Base-by-base conservation (phyloP, 768 basidiomycete genomes). In the Holtermannia corniformis region DNA sequence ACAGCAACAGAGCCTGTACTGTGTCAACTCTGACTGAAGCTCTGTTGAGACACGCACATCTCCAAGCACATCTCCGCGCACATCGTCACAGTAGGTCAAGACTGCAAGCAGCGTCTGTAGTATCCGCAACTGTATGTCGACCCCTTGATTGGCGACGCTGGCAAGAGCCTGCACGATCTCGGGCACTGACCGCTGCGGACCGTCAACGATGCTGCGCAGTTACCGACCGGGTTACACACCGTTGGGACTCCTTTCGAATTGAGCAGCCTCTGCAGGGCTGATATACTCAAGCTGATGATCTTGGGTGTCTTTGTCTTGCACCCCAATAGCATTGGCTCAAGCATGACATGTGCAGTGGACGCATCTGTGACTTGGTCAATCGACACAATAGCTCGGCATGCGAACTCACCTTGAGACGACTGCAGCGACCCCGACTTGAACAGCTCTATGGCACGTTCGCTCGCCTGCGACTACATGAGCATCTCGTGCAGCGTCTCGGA, bases 111-210 rank as follows among this genome's bases (percentile, higher is more conserved):
- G 78, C 0, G 89, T 92, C 70, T 96, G 92, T 0, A 97, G 77
- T 23, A 96, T 87, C 48, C 87, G 85, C 37, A 97, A 79, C 68
- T 97, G 95, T 23, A 96, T 95, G 67, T 99, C 95, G 25, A 97
- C 92, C 4, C 91, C 95, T 68, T 93, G 90, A 24, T 81, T 84
- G 76, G 93, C 82, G 16, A 88, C 88, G 57, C 87, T 84, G 52
- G 78, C 81, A 81, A 99, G 85, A 0, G 85, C 93, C 43, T 74
- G 80, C 61, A 97, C 79, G 48, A 96, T 86, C 28, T 81, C 71
- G 0, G 87, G 82, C 0, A 93, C 84, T 0, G 83, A 81, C 1
- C 81, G 81, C 69, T 84, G 81, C 3, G 27, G 37, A 7, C 24
- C 28, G 22, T 47, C 46, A 45, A 37, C 32, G 32, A 37, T 7